A percentile compares a stretch with the other conserved stretches of the same genome.
These are phyloP conservation scores for Pterula multifida DNA, from an alignment of 1,284 basidiomycete genomes.

Conservation along the genomic window DNA sequence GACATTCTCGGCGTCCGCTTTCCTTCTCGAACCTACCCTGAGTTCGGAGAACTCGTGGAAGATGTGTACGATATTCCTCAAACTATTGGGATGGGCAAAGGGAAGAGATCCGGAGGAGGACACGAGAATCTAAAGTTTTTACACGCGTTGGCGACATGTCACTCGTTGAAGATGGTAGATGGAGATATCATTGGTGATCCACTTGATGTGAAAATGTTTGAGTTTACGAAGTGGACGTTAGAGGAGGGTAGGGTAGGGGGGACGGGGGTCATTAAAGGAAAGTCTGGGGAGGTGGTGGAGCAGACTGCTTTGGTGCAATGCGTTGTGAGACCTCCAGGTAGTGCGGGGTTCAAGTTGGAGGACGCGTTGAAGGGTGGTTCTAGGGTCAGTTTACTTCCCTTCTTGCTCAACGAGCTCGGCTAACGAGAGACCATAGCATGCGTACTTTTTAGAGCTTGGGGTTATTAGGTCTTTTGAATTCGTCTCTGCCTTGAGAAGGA, in stretches of 20 bases:
- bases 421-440: slow-evolving; percentile 43
- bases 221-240: slow-evolving; percentile 91
- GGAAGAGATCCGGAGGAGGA: slow-evolving; percentile 23
- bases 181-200: slow-evolving; percentile 91
- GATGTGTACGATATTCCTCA: slow-evolving; percentile 82
- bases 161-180: slow-evolving; percentile 89
- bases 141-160: slow-evolving; percentile 92
- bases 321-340: slow-evolving; percentile 91
- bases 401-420: not conserved
- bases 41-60: slow-evolving; percentile 84
- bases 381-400: slow-evolving; percentile 36
- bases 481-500: slow-evolving; percentile 83
- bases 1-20: slow-evolving; percentile 86
- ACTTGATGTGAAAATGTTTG: slow-evolving; percentile 95
- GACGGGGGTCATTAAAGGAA: slow-evolving; percentile 58
- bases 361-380: slow-evolving; percentile 79
- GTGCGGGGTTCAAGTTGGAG: slow-evolving; percentile 79
- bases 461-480: slow-evolving; percentile 97
- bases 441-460: slow-evolving; percentile 92
- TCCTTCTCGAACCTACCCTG: not conserved
- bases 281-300: slow-evolving; percentile 50
- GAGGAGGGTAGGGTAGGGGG: slow-evolving; percentile 59
- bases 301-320: slow-evolving; percentile 92
- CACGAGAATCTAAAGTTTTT: slow-evolving; percentile 72
- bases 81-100: slow-evolving; percentile 11